Conservation (phyloP, 2,329 filamentous ascomycete genomes). For the Arachnopeziza araneosa region DNA sequence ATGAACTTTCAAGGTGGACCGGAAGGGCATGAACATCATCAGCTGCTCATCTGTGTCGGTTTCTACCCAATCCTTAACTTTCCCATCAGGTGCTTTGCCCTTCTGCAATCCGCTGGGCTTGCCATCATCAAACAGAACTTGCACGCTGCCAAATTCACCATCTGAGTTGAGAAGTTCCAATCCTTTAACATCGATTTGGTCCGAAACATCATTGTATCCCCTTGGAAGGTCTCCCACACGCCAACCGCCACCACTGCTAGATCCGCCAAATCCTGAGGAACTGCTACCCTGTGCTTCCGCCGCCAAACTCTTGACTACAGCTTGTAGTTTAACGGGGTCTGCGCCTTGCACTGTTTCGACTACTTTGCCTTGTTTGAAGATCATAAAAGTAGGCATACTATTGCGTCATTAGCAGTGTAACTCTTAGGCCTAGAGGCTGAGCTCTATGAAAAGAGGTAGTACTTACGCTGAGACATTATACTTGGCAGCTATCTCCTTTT, state of each 20-base stretch:
- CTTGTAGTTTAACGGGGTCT: conserved; percentile 63
- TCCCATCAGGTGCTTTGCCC: conserved; percentile 44
- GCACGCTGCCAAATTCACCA: conserved; percentile 65
- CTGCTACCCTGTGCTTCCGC: conserved; percentile 50
- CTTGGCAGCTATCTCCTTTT: conserved; percentile 65
- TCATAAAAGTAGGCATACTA: conserved; percentile 81
- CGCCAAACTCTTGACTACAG: conserved; percentile 65
- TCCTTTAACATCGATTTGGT: conserved; percentile 71
- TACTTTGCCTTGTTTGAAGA: conserved; percentile 69
- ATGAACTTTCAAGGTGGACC: conserved; percentile 82
- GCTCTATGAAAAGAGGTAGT: neutral
- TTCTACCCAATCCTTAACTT: conserved; percentile 77
- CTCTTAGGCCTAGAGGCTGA: neutral
- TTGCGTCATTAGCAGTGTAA: conserved; percentile 3
- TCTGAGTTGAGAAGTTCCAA: conserved; percentile 87
- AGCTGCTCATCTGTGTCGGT: conserved; percentile 97
- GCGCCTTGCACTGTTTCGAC: conserved; percentile 69
- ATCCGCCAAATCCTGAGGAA: conserved; percentile 27
- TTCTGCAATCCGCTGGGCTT: conserved; percentile 61
- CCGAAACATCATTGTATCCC: conserved; percentile 78
- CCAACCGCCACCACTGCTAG: conserved; percentile 54
- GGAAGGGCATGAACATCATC: conserved; percentile 87
- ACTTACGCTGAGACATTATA: conserved; percentile 66
- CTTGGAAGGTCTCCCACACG: conserved; percentile 68
- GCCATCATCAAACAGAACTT: conserved; percentile 63